Conservation (phyloP, 345 rosid species). For the Erysimum cheiranthoides region DNA sequence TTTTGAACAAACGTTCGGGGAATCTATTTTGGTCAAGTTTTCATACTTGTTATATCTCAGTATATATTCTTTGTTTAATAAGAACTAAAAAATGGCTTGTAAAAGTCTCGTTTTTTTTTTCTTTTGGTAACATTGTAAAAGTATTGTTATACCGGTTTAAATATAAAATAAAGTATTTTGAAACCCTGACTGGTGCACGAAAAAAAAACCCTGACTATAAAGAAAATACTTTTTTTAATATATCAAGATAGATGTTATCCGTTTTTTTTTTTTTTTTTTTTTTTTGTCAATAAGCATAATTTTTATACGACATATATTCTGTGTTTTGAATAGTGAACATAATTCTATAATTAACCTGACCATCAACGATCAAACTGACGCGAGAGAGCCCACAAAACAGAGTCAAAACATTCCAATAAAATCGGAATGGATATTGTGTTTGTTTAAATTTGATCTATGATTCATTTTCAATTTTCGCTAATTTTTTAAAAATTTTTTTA, state of each 20-base stretch:
- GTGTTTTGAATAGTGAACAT: not conserved
- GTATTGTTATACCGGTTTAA: constrained; percentile 6
- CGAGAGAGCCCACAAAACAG: constrained; percentile 3
- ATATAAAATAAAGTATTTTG: not conserved
- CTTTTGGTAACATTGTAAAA: not conserved
- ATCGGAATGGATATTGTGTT: not conserved
- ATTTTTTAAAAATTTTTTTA: no score
- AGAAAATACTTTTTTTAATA: not conserved
- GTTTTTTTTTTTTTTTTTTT: no score
- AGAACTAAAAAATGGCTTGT: not conserved
- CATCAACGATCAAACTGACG: not conserved
- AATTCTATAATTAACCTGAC: not conserved
- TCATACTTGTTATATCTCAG: constrained; percentile 41
- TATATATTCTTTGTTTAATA: not conserved
- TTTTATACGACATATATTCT: not conserved
- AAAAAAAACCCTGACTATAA: not conserved
- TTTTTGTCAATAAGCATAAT: not conserved
- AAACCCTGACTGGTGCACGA: not conserved
- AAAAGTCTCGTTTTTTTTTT: no score
- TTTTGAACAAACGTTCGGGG: constrained; percentile 27
- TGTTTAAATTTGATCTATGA: not conserved
- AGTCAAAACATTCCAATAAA: not conserved
- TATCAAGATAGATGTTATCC: not conserved
- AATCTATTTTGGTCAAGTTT: constrained; percentile 42
- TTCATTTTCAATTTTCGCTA: not conserved